phyloP scores from a whole-genome alignment of 2,329 filamentous ascomycete genomes.

The Fusarium haematococcum region DNA sequence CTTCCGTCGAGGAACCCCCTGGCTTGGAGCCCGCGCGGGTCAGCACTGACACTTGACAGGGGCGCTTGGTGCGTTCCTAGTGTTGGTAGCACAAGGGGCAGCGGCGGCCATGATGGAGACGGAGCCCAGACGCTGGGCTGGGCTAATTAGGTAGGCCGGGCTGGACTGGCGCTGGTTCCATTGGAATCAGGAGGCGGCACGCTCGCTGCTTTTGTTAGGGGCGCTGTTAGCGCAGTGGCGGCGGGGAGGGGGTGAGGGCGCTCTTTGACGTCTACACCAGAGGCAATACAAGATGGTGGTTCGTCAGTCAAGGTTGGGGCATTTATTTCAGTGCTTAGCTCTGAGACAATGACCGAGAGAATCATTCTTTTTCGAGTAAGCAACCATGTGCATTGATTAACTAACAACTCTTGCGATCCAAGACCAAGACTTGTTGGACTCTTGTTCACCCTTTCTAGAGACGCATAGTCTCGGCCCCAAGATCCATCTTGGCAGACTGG shows the following conservation, averaged over 20 bases:
- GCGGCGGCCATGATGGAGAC: background rate
- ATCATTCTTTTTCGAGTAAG: background rate
- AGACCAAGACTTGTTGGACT: background rate
- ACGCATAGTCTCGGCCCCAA: background rate
- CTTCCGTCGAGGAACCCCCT: background rate
- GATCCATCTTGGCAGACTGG: conserved; percentile 14
- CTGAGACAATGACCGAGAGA: background rate
- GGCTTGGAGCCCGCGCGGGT: background rate
- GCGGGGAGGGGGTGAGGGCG: conserved; percentile 22
- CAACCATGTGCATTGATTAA: background rate
- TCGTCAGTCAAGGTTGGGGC: background rate
- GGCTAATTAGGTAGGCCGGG: too few relatives aligned
- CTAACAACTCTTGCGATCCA: background rate
- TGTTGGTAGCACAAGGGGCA: conserved; percentile 35
- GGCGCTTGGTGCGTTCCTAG: conserved; percentile 33
- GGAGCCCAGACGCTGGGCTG: too few relatives aligned
- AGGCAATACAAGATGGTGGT: background rate
- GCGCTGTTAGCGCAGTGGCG: conserved; percentile 35
- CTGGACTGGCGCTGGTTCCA: background rate
- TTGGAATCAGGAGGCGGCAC: conserved; percentile 6
- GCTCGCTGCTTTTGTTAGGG: conserved; percentile 28
- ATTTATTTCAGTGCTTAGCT: background rate
- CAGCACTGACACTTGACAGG: conserved; percentile 13
- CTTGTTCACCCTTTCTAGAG: background rate
- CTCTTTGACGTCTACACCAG: conserved; percentile 7